Evolutionary conservation across 2,329 filamentous ascomycete species (phyloP).

Genomic region (Nemania abortiva): DNA sequence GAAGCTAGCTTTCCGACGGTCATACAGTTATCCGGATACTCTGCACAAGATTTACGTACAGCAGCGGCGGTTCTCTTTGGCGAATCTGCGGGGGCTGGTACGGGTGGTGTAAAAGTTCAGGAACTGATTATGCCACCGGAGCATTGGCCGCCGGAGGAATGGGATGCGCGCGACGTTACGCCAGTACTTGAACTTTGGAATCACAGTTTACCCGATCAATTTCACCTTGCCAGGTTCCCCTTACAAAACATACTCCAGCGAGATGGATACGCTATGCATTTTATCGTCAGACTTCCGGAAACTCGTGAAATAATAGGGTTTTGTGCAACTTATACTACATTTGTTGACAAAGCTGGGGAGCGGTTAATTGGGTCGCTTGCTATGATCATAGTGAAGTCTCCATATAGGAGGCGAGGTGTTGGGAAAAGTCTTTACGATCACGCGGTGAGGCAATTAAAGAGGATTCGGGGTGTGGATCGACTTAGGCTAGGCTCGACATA

Average conservation of each 20-base stretch:
- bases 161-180: constrained; percentile 52
- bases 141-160: constrained; percentile 57
- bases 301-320: constrained; percentile 64
- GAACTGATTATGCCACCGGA: constrained; percentile 51
- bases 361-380: constrained; percentile 68
- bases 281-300: constrained; percentile 64
- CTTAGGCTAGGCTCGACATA: constrained; percentile 70
- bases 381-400: constrained; percentile 63
- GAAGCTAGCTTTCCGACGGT: constrained; percentile 64
- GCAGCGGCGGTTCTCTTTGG: constrained; percentile 66
- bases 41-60: constrained; percentile 59
- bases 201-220: constrained; percentile 59
- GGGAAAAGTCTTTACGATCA: constrained; percentile 66
- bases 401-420: constrained; percentile 63
- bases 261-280: constrained; percentile 69
- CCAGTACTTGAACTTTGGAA: constrained; percentile 62
- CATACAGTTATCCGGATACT: constrained; percentile 63
- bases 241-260: constrained; percentile 63
- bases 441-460: constrained; percentile 62
- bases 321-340: constrained; percentile 71
- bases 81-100: constrained; percentile 45
- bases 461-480: constrained; percentile 64
- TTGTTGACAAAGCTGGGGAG: constrained; percentile 64
- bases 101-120: constrained; percentile 45
- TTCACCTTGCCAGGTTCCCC: constrained; percentile 58